phyloP scores from a whole-genome alignment of 2,329 filamentous ascomycete species.

The Fusarium devonianum region DNA sequence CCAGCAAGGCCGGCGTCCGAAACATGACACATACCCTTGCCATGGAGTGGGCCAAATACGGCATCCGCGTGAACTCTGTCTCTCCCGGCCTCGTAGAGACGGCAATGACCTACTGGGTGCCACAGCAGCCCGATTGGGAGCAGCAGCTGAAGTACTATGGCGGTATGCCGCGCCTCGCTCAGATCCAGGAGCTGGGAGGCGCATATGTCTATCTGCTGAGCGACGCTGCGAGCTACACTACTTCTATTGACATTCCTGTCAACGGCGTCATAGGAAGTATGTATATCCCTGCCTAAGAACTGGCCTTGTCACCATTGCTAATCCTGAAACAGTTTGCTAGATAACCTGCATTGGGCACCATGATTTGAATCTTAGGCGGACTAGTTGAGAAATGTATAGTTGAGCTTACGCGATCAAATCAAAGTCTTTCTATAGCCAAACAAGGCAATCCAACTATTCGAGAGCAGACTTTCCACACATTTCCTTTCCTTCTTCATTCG shows the following conservation, averaged over 20 bases:
- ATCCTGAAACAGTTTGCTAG: too few relatives aligned
- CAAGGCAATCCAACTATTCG: too few relatives aligned
- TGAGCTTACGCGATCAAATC: too few relatives aligned
- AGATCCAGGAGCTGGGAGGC: constrained; percentile 61
- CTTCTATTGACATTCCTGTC: constrained; percentile 56
- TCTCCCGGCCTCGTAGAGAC: constrained; percentile 54
- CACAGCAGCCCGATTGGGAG: constrained; percentile 62
- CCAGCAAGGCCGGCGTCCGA: constrained; percentile 54
- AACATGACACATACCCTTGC: constrained; percentile 52
- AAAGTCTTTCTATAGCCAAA: too few relatives aligned
- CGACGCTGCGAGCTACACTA: constrained; percentile 59
- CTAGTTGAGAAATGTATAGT: too few relatives aligned
- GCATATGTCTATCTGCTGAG: constrained; percentile 64
- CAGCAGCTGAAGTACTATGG: constrained; percentile 65
- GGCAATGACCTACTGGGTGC: constrained; percentile 59
- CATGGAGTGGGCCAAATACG: constrained; percentile 58
- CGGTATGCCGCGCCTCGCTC: constrained; percentile 61
- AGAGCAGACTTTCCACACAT: too few relatives aligned
- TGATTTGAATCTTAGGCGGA: too few relatives aligned
- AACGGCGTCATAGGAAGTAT: constrained; percentile 31
- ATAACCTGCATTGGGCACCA: too few relatives aligned
- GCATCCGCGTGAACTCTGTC: constrained; percentile 56
- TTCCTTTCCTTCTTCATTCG: too few relatives aligned
- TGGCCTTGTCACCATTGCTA: too few relatives aligned
- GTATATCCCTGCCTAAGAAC: too few relatives aligned